Base-by-base conservation (phyloP, 2,329 filamentous ascomycete genomes). In the Alternaria brassicae region DNA sequence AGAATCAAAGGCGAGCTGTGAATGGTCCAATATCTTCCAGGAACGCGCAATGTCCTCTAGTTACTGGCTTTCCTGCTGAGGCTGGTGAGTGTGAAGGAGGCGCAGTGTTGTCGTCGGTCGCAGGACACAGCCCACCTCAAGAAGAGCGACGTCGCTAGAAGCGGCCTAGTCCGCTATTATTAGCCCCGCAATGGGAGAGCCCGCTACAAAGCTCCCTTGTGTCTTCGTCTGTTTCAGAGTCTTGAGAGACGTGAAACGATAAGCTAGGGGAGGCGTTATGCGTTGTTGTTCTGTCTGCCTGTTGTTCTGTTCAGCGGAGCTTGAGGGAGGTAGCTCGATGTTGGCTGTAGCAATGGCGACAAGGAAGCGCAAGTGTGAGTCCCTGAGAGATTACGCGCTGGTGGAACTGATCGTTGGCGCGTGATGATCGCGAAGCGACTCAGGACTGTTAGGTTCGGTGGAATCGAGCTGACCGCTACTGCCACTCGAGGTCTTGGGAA, bases 31-130 rank as follows among this genome's bases (percentile, higher is more conserved):
- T 37, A 54, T 53, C 42, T 60, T 49, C 58, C 52, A 63, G 61
- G 58, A 63, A 71, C 64, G 58, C 63, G 58, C 56, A 64, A 60
- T 50, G 58, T 64, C 53, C 12, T 53, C 49, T 51, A 61, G 59
- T 62, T 63, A 65, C 60, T 45, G 52, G 65, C 52, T 52, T 56
- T 42, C 58, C 57, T 53, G 62, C 61, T 70, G 67, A 65, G 68
- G 69, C 70, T 72, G 70, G 64, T 69, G 69, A 65, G 69, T 61
- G 60, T 61, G 62, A 67, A 64, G 62, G 67, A 66, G 69, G 69
- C 69, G 70, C 53, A 60, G 69, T 69, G 69, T 71, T 45, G 55
- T 58, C 55, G 51, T 58, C 49, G 47, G 53, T 53, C 41, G n/a
- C 45, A 44, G 44, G 40, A 52, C 53, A 53, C 53, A 67, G 62